Conservation (phyloP, 306 rosid genomes). For the Glycine soja region DNA sequence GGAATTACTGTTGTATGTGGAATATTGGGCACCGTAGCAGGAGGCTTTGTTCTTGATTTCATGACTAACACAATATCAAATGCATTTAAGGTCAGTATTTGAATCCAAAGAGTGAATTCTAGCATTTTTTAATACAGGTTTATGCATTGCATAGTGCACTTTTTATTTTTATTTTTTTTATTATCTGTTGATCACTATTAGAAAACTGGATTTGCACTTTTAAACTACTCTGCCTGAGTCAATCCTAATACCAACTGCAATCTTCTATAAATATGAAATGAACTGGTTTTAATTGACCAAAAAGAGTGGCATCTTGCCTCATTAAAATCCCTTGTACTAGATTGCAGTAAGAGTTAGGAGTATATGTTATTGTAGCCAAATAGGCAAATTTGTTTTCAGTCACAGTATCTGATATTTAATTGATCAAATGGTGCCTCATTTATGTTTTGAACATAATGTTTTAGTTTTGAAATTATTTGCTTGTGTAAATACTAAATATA, state of each 20-base stretch:
- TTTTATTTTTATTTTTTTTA: slow-evolving; percentile 15
- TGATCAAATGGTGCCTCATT: not conserved
- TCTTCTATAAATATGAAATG: slow-evolving; percentile 9
- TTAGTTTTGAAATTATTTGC: too few relatives aligned
- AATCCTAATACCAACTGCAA: not conserved
- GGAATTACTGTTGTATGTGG: slow-evolving; percentile 84
- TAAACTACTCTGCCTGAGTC: slow-evolving; percentile 5
- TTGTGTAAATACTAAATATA: too few relatives aligned
- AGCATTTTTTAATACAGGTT: slow-evolving; percentile 34
- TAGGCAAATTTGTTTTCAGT: slow-evolving; percentile 6
- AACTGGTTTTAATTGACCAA: slow-evolving; percentile 20
- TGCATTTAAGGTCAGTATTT: slow-evolving; percentile 86
- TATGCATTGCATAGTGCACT: slow-evolving; percentile 6
- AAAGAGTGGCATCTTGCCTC: slow-evolving; percentile 4
- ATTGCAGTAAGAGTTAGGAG: not conserved
- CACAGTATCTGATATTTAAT: not conserved
- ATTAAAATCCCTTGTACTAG: not conserved
- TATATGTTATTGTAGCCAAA: slow-evolving; percentile 10
- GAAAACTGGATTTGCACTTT: too few relatives aligned
- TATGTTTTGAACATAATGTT: not conserved
- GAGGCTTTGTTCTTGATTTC: slow-evolving; percentile 79
- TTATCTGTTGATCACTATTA: slow-evolving; percentile 4
- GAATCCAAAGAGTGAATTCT: slow-evolving; percentile 9
- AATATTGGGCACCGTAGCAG: slow-evolving; percentile 84
- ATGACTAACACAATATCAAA: slow-evolving; percentile 69